These are phyloP conservation scores for Penicillium daleae DNA, from an alignment of 495 filamentous ascomycete genomes.

Conservation along the genomic window DNA sequence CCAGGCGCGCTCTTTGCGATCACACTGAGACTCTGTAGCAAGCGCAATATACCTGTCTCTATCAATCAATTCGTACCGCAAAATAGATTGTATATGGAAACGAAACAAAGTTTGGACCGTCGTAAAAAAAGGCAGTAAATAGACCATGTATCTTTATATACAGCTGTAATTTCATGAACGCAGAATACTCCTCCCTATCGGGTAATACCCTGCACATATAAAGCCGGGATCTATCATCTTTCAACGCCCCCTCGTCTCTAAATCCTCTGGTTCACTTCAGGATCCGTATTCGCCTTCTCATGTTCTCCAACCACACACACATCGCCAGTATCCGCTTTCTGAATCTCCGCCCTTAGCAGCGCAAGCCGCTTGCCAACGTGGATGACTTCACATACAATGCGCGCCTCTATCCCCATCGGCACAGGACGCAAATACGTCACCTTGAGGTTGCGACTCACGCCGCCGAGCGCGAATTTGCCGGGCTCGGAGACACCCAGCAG, in stretches of 20 bases:
- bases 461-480: conserved; percentile 65
- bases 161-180: neutral
- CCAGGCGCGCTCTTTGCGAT: conserved; percentile 12
- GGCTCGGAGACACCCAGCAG: conserved; percentile 58
- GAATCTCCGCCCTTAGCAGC: conserved; percentile 46
- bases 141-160: conserved; percentile 5
- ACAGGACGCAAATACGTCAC: conserved; percentile 70
- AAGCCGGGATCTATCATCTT: neutral
- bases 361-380: conserved; percentile 63
- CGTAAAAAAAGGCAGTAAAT: conserved; percentile 7
- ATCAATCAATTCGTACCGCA: conserved; percentile 1
- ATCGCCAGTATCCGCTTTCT: conserved; percentile 49
- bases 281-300: conserved; percentile 68
- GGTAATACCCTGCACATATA: neutral
- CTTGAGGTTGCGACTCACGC: conserved; percentile 68
- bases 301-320: conserved; percentile 68
- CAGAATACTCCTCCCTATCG: neutral
- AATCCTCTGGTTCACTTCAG: conserved; percentile 36
- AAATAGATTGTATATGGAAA: conserved; percentile 9
- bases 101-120: neutral
- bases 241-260: conserved; percentile 8
- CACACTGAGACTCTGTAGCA: conserved; percentile 22
- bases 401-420: conserved; percentile 51
- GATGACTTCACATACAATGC: conserved; percentile 64
- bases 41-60: conserved; percentile 26